phyloP scores from a whole-genome alignment of 2,329 filamentous ascomycete genomes.

The Periconia macrospinosa region DNA sequence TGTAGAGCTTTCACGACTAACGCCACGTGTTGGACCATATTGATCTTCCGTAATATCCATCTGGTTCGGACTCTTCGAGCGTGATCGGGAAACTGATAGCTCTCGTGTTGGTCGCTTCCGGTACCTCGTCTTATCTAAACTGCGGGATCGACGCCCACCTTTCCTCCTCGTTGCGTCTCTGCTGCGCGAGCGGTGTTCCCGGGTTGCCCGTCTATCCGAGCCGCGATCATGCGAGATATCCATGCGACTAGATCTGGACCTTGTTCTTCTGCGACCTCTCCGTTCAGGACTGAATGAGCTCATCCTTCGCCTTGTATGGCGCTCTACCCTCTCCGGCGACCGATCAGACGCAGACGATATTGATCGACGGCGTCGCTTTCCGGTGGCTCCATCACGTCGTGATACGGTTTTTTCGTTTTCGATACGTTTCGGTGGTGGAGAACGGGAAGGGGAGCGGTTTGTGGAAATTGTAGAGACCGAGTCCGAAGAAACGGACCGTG shows the following conservation, averaged over 20 bases:
- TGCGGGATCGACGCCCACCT: slow-evolving; percentile 10
- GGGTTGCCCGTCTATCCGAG: background rate
- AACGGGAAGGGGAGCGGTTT: slow-evolving; percentile 38
- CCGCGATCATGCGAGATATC: slow-evolving; percentile 22
- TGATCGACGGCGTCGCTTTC: slow-evolving; percentile 35
- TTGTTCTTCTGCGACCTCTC: slow-evolving; percentile 34
- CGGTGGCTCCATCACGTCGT: slow-evolving; percentile 15
- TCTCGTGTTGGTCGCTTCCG: slow-evolving; percentile 16
- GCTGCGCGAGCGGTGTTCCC: slow-evolving; percentile 12
- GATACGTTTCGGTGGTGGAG: slow-evolving; percentile 23
- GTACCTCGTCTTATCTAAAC: slow-evolving; percentile 17
- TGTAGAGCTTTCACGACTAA: background rate
- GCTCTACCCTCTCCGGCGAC: slow-evolving; percentile 20
- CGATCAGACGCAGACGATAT: slow-evolving; percentile 26
- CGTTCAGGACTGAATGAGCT: slow-evolving; percentile 42
- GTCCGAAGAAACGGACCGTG: slow-evolving; percentile 65
- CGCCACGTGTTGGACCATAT: slow-evolving; percentile 12
- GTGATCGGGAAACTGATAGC: slow-evolving; percentile 22
- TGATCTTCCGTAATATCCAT: slow-evolving; percentile 35
- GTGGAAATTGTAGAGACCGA: slow-evolving; percentile 45
- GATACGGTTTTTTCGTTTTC: slow-evolving; percentile 12
- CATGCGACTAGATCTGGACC: slow-evolving; percentile 32
- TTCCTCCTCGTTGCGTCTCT: slow-evolving; percentile 7
- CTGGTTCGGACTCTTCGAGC: slow-evolving; percentile 24
- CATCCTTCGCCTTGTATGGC: slow-evolving; percentile 39